Evolutionary conservation across 1,284 basidiomycete species (phyloP).

Genomic region (Ustilago xerochloae): DNA sequence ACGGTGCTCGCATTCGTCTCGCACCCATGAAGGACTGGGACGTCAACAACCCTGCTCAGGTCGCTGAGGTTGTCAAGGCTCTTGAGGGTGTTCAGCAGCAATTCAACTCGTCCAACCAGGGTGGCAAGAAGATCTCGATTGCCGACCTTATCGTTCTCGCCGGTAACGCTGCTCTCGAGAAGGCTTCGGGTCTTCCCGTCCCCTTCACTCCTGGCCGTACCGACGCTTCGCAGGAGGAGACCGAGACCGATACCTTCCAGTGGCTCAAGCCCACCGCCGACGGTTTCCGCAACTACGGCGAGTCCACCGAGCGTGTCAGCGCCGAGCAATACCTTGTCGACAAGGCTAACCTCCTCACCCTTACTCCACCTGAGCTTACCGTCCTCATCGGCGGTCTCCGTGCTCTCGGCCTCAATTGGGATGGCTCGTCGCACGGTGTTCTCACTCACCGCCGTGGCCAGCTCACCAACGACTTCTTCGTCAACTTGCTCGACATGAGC

Average conservation of each 20-base stretch:
- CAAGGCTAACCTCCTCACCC: conserved; percentile 42
- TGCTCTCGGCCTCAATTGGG: conserved; percentile 39
- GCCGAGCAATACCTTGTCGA: conserved; percentile 43
- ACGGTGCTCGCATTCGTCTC: conserved; percentile 40
- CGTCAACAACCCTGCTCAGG: conserved; percentile 39
- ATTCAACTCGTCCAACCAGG: conserved; percentile 40
- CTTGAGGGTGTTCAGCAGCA: conserved; percentile 45
- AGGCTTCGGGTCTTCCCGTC: conserved; percentile 39
- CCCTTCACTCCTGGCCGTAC: conserved; percentile 45
- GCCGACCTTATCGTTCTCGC: conserved; percentile 43
- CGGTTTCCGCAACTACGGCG: conserved; percentile 42
- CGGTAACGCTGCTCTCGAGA: conserved; percentile 45
- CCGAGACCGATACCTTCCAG: conserved; percentile 36
- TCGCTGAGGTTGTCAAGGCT: conserved; percentile 37
- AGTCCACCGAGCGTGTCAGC: conserved; percentile 35
- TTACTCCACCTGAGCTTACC: conserved; percentile 36
- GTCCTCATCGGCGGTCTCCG: conserved; percentile 47
- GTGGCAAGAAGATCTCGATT: conserved; percentile 44
- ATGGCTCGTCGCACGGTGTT: conserved; percentile 35
- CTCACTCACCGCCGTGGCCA: conserved; percentile 32
- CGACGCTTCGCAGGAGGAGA: conserved; percentile 37
- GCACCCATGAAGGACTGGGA: conserved; percentile 49
- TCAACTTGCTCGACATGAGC: conserved; percentile 47
- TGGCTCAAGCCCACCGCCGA: conserved; percentile 39
- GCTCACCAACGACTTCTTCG: conserved; percentile 45